Evolutionary conservation across 345 rosid species (phyloP).

Genomic region (Tarenaya hassleriana): DNA sequence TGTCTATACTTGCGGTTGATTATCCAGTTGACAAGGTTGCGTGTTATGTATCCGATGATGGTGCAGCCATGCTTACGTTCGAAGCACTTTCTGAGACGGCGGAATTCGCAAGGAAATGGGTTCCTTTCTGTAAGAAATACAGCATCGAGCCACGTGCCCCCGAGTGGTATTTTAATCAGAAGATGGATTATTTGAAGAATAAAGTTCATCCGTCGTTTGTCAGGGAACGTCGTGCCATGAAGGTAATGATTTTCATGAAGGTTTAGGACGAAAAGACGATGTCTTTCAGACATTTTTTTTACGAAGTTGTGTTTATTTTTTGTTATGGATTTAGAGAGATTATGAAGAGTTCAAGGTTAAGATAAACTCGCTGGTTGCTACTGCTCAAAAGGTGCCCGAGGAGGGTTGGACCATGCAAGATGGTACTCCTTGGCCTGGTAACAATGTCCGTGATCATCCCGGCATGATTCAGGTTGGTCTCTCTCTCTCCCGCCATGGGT

Average conservation of each 20-base stretch:
- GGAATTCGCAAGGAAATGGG: constrained; percentile 67
- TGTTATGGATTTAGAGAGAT: constrained; percentile 57
- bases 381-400: constrained; percentile 79
- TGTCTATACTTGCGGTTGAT: constrained; percentile 66
- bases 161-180: constrained; percentile 57
- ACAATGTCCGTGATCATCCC: constrained; percentile 84
- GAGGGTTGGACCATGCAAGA: constrained; percentile 99
- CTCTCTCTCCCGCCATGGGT: constrained; percentile 6
- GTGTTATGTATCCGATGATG: no score
- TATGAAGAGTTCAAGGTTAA: constrained; percentile 81
- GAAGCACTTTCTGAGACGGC: constrained; percentile 72
- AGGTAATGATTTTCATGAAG: no score
- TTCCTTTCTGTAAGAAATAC: constrained; percentile 58
- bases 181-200: constrained; percentile 49
- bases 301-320: background rate
- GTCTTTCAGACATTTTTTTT: no score
- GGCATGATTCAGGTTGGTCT: constrained; percentile 84
- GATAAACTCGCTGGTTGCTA: constrained; percentile 69
- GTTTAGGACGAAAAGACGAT: no score
- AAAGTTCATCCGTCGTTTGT: constrained; percentile 48
- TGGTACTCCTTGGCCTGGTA: constrained; percentile 93
- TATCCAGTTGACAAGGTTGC: no score
- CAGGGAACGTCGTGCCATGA: no score
- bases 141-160: constrained; percentile 67
- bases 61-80: constrained; percentile 45